These are phyloP conservation scores for Fusarium lateritium DNA, from an alignment of 2,329 filamentous ascomycete genomes.

Conservation along the genomic window DNA sequence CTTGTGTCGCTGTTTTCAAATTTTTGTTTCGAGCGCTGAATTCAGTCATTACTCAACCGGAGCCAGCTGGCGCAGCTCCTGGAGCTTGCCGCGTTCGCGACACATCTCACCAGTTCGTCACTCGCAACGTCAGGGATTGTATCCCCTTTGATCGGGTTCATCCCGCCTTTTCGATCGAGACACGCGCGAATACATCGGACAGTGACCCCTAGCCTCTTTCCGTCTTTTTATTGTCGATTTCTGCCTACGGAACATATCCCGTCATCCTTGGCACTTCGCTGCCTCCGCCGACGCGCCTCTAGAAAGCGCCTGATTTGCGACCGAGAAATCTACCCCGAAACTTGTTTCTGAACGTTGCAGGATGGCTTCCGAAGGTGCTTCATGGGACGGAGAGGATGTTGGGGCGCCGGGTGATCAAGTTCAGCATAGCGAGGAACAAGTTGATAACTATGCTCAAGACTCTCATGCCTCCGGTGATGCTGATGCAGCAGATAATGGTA, in stretches of 20 bases:
- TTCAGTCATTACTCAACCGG: conserved; percentile 10
- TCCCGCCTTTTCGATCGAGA: conserved; percentile 20
- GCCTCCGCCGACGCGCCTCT: conserved; percentile 27
- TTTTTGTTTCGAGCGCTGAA: conserved; percentile 8
- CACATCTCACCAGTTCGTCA: conserved; percentile 30
- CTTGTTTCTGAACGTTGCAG: conserved; percentile 30
- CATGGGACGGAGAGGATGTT: conserved; percentile 69
- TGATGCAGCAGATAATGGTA: conserved; percentile 64
- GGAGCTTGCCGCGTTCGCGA: conserved; percentile 40
- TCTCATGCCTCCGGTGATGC: conserved; percentile 65
- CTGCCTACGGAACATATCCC: conserved; percentile 15
- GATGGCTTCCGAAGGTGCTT: conserved; percentile 60
- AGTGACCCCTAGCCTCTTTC: conserved; percentile 4
- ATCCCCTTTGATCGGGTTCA: conserved; percentile 5
- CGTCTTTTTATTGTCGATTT: neutral
- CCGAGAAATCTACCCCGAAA: conserved; percentile 12
- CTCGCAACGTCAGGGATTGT: conserved; percentile 23
- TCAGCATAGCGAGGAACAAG: conserved; percentile 70
- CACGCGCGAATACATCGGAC: neutral
- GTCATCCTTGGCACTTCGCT: conserved; percentile 12
- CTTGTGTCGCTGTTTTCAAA: conserved; percentile 10
- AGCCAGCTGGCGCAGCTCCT: conserved; percentile 36
- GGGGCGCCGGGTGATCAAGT: conserved; percentile 69
- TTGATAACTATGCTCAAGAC: conserved; percentile 64
- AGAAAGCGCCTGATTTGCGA: conserved; percentile 27